Evolutionary conservation across 2,329 filamentous ascomycete species (phyloP).

Genomic region (Lachnellula hyalina): DNA sequence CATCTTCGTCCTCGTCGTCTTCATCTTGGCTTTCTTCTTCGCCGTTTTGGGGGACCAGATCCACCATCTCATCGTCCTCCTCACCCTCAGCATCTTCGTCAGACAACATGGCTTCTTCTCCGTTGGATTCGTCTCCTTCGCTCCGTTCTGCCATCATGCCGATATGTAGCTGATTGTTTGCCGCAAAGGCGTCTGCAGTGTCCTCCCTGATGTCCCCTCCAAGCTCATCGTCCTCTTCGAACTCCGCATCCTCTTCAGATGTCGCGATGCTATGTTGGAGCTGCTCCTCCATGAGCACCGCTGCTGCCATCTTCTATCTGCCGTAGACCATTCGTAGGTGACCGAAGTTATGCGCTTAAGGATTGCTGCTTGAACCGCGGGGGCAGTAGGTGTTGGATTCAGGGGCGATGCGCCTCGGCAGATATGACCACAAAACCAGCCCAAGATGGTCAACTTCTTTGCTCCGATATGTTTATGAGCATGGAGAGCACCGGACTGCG

Average conservation of each 20-base stretch:
- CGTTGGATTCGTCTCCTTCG: conserved; percentile 31
- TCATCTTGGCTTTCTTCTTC: conserved; percentile 37
- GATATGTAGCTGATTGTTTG: conserved; percentile 32
- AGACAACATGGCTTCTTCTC: conserved; percentile 20
- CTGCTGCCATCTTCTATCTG: conserved; percentile 27
- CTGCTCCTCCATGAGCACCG: conserved; percentile 29
- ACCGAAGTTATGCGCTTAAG: not conserved
- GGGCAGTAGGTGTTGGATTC: not conserved
- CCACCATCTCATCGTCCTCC: conserved; percentile 26
- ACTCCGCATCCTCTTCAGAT: conserved; percentile 32
- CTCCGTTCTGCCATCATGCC: conserved; percentile 25
- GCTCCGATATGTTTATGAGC: not conserved
- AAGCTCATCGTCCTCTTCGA: conserved; percentile 32
- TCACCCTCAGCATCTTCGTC: conserved; percentile 36
- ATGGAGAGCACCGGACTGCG: not conserved
- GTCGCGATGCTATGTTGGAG: conserved; percentile 30
- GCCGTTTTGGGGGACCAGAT: conserved; percentile 33
- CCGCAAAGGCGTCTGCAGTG: conserved; percentile 29
- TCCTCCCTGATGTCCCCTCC: conserved; percentile 24
- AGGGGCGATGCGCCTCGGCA: not conserved
- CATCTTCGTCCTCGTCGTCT: conserved; percentile 37
- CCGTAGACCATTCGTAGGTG: conserved; percentile 18
- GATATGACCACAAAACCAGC: not conserved
- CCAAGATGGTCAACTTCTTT: not conserved
- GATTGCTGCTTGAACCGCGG: not conserved